Percentiles rank a stretch among this genome's conserved stretches.
These are phyloP conservation scores for Tuber indicum DNA, from an alignment of 495 filamentous ascomycete genomes.

Conservation along the genomic window DNA sequence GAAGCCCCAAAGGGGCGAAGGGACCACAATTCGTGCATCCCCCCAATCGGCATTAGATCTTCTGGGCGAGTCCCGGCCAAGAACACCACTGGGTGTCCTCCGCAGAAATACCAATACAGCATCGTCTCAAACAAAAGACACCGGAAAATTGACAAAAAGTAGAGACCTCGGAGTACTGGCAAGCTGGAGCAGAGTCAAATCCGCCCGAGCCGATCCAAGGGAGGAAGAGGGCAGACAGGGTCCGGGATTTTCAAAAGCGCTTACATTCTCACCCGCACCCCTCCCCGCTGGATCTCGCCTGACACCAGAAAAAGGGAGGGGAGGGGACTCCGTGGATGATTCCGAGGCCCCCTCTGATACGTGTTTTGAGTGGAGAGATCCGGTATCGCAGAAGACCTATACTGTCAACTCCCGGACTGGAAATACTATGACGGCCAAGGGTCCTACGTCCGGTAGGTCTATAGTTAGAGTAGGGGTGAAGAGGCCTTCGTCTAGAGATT, in stretches of 20 bases:
- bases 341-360: slow-evolving; percentile 4
- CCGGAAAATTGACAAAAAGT: neutral
- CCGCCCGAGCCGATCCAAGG: slow-evolving; percentile 25
- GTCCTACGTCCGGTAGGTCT: neutral
- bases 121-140: neutral
- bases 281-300: neutral
- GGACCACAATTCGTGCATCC: neutral
- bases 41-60: slow-evolving; percentile 1
- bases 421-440: slow-evolving; percentile 43
- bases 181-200: slow-evolving; percentile 33
- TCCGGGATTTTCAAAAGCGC: slow-evolving; percentile 9
- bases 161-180: slow-evolving; percentile 20
- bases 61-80: neutral
- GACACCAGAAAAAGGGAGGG: neutral
- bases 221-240: slow-evolving; percentile 31
- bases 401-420: slow-evolving; percentile 60
- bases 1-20: slow-evolving; percentile 1
- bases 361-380: slow-evolving; percentile 60
- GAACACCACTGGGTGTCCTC: slow-evolving; percentile 15
- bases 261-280: neutral
- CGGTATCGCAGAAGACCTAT: slow-evolving; percentile 54
- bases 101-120: slow-evolving; percentile 8
- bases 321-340: neutral
- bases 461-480: slow-evolving; percentile 5
- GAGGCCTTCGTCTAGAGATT: slow-evolving; percentile 38